Base-by-base conservation (phyloP, 2,329 filamentous ascomycete species). In the Davidsoniella virescens region DNA sequence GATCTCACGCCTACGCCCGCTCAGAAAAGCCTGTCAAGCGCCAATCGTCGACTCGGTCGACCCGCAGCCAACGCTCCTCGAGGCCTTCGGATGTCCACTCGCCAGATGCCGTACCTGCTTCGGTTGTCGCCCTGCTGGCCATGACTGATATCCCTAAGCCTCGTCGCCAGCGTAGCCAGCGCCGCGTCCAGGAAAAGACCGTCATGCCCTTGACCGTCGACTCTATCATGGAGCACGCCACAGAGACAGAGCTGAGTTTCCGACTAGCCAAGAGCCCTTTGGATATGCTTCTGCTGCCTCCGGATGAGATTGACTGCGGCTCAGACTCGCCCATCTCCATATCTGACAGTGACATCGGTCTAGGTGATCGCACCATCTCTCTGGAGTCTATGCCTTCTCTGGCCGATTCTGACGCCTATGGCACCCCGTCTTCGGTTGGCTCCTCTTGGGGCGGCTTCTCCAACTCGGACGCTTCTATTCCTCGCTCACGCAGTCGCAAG, bases 331-430 rank as follows among this genome's bases (percentile, higher is more conserved):
- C 67, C 4, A 73, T 69, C 57, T 52, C 50, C 18, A 25, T 52
- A 10, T 52, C 46, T 5, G 75, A 78, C 51, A 74, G 71, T 59
- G 33, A 64, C 70, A 18, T 70, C 70, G 20, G 76, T 72, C 44
- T 78, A 73, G 3, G 72, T 67, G 1, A 20, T 14, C 69, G 74
- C 48, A 75, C 75, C 1, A 65, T 71, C 6, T 81, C 77, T 9
- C 65, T 73, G 47, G 77, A 80, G 54, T 81, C 77, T 2, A 68
- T 80, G 54, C 76, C 76, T 1, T 81, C 77, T 1, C 62, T 81
- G 6, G 68, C 69, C 41, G 71, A 72, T 43, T 80, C 76, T 0
- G 67, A 72, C 46, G 66, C 65, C 5, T 74, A 71, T 5, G 71
- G 73, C 45, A 60, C 64, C 1, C 56, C 70, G 3, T 70, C 70